Conservation (phyloP, 148 eudicot species). For the Pharnaceum exiguum region DNA sequence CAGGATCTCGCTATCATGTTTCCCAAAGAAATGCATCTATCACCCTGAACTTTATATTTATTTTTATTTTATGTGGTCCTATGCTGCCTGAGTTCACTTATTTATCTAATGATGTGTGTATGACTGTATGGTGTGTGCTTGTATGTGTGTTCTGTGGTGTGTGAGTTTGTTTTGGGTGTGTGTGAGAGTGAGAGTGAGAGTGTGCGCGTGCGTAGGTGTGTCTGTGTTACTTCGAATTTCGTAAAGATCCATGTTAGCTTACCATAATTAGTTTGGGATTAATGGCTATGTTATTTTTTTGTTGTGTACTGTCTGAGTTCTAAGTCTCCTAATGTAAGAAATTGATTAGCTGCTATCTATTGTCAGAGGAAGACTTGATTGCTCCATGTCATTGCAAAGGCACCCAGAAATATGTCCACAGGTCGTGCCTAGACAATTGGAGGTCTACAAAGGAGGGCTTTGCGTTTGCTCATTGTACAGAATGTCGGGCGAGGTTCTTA, state of each 20-base stretch:
- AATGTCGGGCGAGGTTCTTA: slow-evolving; percentile 86
- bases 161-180: no score
- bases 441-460: slow-evolving; percentile 99
- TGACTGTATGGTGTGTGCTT: no score
- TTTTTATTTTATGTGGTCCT: no score
- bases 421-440: slow-evolving; percentile 98
- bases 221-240: no score
- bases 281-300: no score
- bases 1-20: background rate
- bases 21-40: background rate
- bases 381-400: slow-evolving; percentile 98
- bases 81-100: background rate
- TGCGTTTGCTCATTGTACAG: slow-evolving; percentile 99
- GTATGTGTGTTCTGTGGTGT: no score
- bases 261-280: no score
- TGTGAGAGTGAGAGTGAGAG: no score
- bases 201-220: no score
- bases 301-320: no score
- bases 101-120: no score
- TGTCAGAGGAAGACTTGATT: slow-evolving; percentile 80
- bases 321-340: background rate
- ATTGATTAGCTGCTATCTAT: slow-evolving; percentile 6
- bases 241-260: no score
- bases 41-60: background rate
- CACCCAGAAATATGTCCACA: slow-evolving; percentile 95